Base-by-base conservation (phyloP, 106 monocot species). In the Gastrodia elata region DNA sequence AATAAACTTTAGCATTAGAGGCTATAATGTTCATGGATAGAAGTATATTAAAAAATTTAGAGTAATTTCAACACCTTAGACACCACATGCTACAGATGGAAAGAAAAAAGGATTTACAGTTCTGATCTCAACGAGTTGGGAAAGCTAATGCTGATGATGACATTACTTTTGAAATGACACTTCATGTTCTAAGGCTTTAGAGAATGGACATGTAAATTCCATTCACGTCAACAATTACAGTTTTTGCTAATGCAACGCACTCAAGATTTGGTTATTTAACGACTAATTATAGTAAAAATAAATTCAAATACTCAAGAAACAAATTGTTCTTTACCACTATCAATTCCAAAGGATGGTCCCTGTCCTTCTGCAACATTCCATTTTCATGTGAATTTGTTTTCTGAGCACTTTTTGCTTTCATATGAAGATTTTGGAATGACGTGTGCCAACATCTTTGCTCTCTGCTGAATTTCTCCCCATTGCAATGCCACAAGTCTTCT, bases 371-470 rank as follows among this genome's bases (percentile, higher is more conserved):
- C 16, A 73, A 38, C 36, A 68, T 76, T 35, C 33, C 68, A 46
- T 52, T 42, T 34, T 39, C 56, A 28, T 73, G 49, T 38, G 42
- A 33, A 38, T 68, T 71, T 35, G 76, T 30, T 71, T 20, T 68
- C 52, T 65, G 40, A 73, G 11, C 79, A 37, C 85, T 83, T 82
- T 85, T 93, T 65, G 88, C 93, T 74, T 78, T 87, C 39, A 98
- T 56, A 68, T 85, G 81, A 70, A 98, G 76, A 68, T 48, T 91
- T 20, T 78, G 78, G 73, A 98, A 98, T 37, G 93, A 82, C 4
- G 86, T 87, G 64, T 98, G 97, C 97, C 97, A 98, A 71, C 86
- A 91, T 65, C 68, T 87, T 33, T 98, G 90, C 83, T 90, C 93
- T 85, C 93, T 90, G 48, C 65, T 82, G 26, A 80, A 52, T 70